Evolutionary conservation across 257 asterid species (phyloP).

Genomic region (Solanum raphanifolium): DNA sequence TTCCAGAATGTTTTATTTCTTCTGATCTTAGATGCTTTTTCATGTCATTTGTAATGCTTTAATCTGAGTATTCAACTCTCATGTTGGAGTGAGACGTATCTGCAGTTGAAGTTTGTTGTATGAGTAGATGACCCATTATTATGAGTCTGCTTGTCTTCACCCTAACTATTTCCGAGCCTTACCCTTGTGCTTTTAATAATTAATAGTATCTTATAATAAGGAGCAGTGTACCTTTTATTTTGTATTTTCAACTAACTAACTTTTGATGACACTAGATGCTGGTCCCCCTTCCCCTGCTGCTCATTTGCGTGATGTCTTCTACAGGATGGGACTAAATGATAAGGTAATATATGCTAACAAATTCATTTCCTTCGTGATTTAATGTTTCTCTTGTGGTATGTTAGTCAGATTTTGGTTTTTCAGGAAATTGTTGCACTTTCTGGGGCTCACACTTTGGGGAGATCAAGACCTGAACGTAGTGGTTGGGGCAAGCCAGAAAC

Average conservation of each 20-base stretch:
- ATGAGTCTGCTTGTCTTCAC: background rate
- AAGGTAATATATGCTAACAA: conserved; percentile 37
- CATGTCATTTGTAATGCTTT: background rate
- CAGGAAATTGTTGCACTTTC: conserved; percentile 99
- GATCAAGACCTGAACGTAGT: conserved; percentile 98
- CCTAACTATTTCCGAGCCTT: background rate
- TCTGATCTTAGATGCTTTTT: background rate
- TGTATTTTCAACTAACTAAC: conserved; percentile 2
- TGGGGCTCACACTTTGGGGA: conserved; percentile 96
- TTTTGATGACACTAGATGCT: conserved; percentile 58
- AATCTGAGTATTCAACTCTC: background rate
- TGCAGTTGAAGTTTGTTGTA: background rate
- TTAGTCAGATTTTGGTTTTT: conserved; percentile 8
- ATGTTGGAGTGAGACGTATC: background rate
- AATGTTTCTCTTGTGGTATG: background rate
- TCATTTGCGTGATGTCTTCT: conserved; percentile 91
- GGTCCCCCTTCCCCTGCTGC: conserved; percentile 97
- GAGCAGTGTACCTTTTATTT: background rate
- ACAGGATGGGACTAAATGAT: conserved; percentile 88
- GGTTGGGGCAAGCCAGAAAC: conserved; percentile 99
- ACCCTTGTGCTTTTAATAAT: background rate
- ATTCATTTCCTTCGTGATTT: background rate
- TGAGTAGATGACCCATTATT: background rate
- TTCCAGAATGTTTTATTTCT: background rate
- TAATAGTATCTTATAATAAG: background rate